Base-by-base conservation (phyloP, 495 filamentous ascomycete genomes). In the Tuber brumale region DNA sequence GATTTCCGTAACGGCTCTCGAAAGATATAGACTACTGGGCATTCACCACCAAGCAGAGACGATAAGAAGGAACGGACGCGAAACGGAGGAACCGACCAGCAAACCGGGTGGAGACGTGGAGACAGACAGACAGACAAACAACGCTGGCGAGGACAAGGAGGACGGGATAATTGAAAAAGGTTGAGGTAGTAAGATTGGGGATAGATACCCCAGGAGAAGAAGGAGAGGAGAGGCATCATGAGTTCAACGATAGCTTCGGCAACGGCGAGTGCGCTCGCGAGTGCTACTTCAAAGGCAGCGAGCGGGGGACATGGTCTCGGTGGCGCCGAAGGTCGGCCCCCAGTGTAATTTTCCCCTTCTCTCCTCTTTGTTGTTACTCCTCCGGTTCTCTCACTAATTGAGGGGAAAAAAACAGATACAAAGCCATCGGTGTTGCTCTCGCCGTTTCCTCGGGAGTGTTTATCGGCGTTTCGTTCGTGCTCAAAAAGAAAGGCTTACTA, bases 381-480 rank as follows among this genome's bases (percentile, higher is more conserved):
- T 82, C 78, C 45, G 75, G 57, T 19, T 66, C 57, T 35, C 57
- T 66, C 27, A 8, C 57, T 66, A 35, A 66, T 66, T 35, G 27
- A 35, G 57, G 5, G 27, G 27, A 35, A 31, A 16, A 16, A 66
- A 66, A 69, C 43, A 83, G 82, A 70, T 99, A 92, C 88, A 99
- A 98, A 83, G 90, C 91, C 46, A 88, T 99, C 79, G 95, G 95
- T 57, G 92, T 99, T 76, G 88, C 89, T 19, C 87, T 99, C 43
- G 95, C 95, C 8, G 89, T 97, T 77, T 89, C 90, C 48, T 97
- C 95, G 2, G 95, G 95, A 23, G 84, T 94, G 43, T 98, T 99
- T 84, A 99, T 99, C 82, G 96, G 95, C 19, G 87, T 92, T 18
- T 98, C 95, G 1, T 99, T 99, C 82, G 94, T 99, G 66, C 83